Base-by-base conservation (phyloP, 257 asterid species). In the Penstemon eatonii region DNA sequence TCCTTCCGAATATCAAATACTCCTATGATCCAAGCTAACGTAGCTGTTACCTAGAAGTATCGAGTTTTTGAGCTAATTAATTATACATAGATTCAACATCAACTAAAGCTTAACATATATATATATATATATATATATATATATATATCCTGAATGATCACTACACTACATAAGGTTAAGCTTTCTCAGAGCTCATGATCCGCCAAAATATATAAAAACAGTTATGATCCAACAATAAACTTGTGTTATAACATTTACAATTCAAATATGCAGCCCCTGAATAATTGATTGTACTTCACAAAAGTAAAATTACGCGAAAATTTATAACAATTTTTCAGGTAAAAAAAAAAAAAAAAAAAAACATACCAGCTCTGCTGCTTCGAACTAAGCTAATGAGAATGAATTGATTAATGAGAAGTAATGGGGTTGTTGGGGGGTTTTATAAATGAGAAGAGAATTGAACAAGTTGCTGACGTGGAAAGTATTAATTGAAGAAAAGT, bases 301-400 rank as follows among this genome's bases (percentile, higher is more conserved):
- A 15, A 15, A 15, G 18, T 15, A 15, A 15, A 15, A 15, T 15
- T 15, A 15, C 18, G 18, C 18, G 18, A 15, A 15, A 15, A 15
- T 15, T 15, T 15, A 15, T 15, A 15, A 15, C 18, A 15, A 15
- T 15, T 15, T 15, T 15, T 15, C 18, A 15, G 18, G 18, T 15
- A 15, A 15, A 15, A 15, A 15, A 15, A 0, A 0, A 15, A 15
- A n/a, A n/a, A n/a, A 15, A 56, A 36, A 47, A 46, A 25, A 12
- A 69, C 84, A 58, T 72, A 79, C 84, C 84, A 75, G 73, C 6
- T 72, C 3, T 53, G 59, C 11, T 10, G 69, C 36, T 47, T 39
- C 60, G 73, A 67, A 54, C 18, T 19, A 42, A 73, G 52, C 51
- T 38, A 25, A 10, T 49, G 52, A 6, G 52, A 1, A 10, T 46